Base-by-base conservation (phyloP, 2,329 filamentous ascomycete species). In the Ceratocystis alfenasii region DNA sequence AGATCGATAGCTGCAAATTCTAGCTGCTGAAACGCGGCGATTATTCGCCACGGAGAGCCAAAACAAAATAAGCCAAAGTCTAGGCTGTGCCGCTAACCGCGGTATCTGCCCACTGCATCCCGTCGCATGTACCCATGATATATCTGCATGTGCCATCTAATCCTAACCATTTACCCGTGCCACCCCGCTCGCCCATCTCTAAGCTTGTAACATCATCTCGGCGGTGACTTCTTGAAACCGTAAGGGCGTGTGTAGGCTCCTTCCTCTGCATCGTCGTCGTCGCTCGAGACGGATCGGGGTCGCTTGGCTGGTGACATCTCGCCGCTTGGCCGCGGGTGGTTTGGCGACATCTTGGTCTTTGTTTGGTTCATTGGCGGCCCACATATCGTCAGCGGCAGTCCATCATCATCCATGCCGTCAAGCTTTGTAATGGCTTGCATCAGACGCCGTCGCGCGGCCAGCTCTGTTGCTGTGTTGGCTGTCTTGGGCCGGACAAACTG, bases 401-500 rank as follows among this genome's bases (percentile, higher is more conserved):
- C 62, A 5, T 63, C 25, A 25, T 66, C 67, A 33, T 66, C 62
- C n/a, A 67, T 68, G 41, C 75, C 74, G 12, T 80, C 79, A 20
- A 85, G 72, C 44, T 75, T 75, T 3, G 73, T 74, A 59, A 86
- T 69, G 0, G 78, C 78, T 45, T 75, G 74, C 8, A 78, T 79
- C 44, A 86, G 72, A 20, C 76, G 78, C 69, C 78, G 79, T 45
- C 83, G 73, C 1, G 81, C 83, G 6, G 78, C 77, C 12, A 85
- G 75, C 71, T 86, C 83, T 4, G 76, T 74, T 17, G 74, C 74
- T 61, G 76, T 80, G 68, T 80, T 81, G 64, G 80, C 78, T 2
- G 71, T 72, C 2, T 75, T 74, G 1, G 80, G 80, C 1, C 81
- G 76, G 70, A 83, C 84, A 70, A 83, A 83, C 68, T 83, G 81